A percentile compares a stretch with the other conserved stretches of the same genome.
Conservation (phyloP, 2,329 filamentous ascomycete species). For the Calonectria ilicicola region DNA sequence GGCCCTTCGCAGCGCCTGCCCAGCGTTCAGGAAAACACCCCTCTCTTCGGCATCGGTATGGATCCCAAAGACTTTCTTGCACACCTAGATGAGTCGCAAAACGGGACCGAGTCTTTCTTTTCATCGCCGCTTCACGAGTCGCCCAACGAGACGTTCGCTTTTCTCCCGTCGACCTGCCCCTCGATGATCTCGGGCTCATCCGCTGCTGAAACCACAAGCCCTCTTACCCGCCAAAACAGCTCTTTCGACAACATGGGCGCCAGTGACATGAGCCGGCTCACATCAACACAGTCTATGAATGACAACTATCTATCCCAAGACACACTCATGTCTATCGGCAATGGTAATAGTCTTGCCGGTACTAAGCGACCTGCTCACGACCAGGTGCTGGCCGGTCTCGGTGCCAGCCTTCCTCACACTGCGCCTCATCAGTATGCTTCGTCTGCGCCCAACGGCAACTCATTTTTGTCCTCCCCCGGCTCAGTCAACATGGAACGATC, state of each 20-base stretch:
- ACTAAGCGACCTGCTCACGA: slow-evolving; percentile 46
- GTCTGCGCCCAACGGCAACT: slow-evolving; percentile 44
- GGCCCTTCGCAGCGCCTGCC: slow-evolving; percentile 45
- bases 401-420: slow-evolving; percentile 46
- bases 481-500: slow-evolving; percentile 61
- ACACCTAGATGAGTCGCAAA: slow-evolving; percentile 34
- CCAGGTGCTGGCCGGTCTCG: slow-evolving; percentile 53
- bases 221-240: slow-evolving; percentile 59
- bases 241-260: slow-evolving; percentile 46
- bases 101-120: slow-evolving; percentile 39
- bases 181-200: slow-evolving; percentile 58
- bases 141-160: slow-evolving; percentile 38
- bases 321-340: slow-evolving; percentile 31
- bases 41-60: slow-evolving; percentile 49
- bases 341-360: slow-evolving; percentile 29
- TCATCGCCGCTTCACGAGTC: slow-evolving; percentile 39
- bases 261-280: slow-evolving; percentile 52
- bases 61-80: slow-evolving; percentile 55
- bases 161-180: slow-evolving; percentile 53
- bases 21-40: slow-evolving; percentile 51
- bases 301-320: slow-evolving; percentile 38
- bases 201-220: slow-evolving; percentile 50
- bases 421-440: slow-evolving; percentile 45
- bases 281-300: slow-evolving; percentile 52
- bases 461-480: slow-evolving; percentile 41